Conservation (phyloP, 805 yeast species). For the Blastobotrys muscicola region DNA sequence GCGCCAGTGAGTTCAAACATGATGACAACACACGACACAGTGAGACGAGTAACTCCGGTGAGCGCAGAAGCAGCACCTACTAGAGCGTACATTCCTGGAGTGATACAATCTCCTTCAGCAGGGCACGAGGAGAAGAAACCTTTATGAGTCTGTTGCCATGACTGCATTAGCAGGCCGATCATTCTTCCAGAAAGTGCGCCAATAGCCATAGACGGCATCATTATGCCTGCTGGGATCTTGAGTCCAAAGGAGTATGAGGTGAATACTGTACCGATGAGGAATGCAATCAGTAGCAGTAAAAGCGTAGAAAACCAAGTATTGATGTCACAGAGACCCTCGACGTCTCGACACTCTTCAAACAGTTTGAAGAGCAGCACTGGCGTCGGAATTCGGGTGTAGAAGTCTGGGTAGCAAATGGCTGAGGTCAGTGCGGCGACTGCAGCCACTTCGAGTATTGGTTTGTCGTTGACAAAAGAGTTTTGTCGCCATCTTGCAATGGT, state of each 20-base stretch:
- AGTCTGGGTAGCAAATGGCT: conserved; percentile 44
- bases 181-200: conserved; percentile 94
- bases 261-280: conserved; percentile 46
- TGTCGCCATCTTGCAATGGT: conserved; percentile 29
- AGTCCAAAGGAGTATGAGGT: conserved; percentile 63
- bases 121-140: conserved; percentile 30
- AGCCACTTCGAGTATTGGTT: conserved; percentile 39
- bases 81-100: conserved; percentile 82
- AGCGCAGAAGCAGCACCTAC: conserved; percentile 81
- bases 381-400: conserved; percentile 45
- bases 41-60: conserved; percentile 72
- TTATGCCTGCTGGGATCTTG: conserved; percentile 86
- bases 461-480: conserved; percentile 8
- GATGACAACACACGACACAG: conserved; percentile 71
- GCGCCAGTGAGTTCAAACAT: conserved; percentile 84
- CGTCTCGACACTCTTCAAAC: conserved; percentile 54
- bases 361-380: conserved; percentile 48
- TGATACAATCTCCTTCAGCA: conserved; percentile 46
- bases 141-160: conserved; percentile 31
- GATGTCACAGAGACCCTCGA: conserved; percentile 22
- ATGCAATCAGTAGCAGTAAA: conserved; percentile 30
- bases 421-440: conserved; percentile 43
- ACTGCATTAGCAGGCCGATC: conserved; percentile 63
- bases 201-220: conserved; percentile 94
- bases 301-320: conserved; percentile 16